These are phyloP conservation scores for Fusarium sp. DNA, from an alignment of 2,329 filamentous ascomycete genomes.

Conservation along the genomic window DNA sequence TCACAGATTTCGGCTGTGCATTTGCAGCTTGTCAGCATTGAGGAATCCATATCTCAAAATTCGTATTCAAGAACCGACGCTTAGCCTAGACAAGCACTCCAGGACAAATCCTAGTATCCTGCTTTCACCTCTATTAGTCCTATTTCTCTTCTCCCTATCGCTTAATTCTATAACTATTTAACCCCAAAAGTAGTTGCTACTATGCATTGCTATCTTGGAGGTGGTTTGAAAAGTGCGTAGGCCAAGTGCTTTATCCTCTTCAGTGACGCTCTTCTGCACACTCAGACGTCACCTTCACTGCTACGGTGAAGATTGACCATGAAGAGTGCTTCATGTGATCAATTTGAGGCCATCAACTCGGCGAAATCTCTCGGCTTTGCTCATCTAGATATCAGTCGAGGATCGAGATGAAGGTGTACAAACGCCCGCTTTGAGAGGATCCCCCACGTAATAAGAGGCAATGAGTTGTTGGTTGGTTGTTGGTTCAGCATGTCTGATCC, in stretches of 20 bases:
- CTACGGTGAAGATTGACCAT: not conserved
- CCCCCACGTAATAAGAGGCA: not conserved
- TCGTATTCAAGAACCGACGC: too few relatives aligned
- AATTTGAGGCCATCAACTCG: not conserved
- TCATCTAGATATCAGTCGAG: not conserved
- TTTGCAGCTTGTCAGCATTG: too few relatives aligned
- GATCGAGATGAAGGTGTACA: not conserved
- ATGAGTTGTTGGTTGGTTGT: not conserved
- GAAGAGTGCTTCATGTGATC: not conserved
- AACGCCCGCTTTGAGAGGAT: not conserved
- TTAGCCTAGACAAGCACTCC: too few relatives aligned
- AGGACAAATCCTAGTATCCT: too few relatives aligned
- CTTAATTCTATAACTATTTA: too few relatives aligned
- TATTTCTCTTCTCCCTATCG: too few relatives aligned
- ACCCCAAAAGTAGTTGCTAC: too few relatives aligned
- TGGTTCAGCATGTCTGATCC: not conserved
- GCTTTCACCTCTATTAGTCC: too few relatives aligned
- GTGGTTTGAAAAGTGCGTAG: too few relatives aligned
- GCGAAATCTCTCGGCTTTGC: not conserved
- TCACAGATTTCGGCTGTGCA: too few relatives aligned
- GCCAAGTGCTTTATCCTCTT: not conserved
- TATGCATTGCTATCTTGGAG: too few relatives aligned
- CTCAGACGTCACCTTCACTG: not conserved
- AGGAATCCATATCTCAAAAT: too few relatives aligned
- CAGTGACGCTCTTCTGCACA: not conserved